These are phyloP conservation scores for Lomentospora prolificans DNA, from an alignment of 2,329 filamentous ascomycete species.

Conservation along the genomic window DNA sequence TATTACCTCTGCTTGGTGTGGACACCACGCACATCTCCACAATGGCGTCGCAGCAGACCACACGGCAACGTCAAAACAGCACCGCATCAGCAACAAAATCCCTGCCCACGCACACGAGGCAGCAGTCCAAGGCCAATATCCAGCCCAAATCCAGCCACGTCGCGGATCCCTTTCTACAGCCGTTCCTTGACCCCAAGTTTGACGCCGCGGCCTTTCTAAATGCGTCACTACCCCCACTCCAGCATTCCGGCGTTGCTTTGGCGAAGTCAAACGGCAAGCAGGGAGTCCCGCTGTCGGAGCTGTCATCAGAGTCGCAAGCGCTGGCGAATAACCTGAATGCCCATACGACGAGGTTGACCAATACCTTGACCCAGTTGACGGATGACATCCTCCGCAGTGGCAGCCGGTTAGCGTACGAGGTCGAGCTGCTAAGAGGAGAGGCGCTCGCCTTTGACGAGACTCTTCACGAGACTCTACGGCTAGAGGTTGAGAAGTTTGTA, in stretches of 20 bases:
- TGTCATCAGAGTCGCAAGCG: constrained; percentile 72
- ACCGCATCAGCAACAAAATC: constrained; percentile 26
- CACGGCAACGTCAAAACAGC: constrained; percentile 38
- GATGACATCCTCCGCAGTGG: constrained; percentile 91
- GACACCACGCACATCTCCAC: no score
- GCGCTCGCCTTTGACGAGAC: constrained; percentile 71
- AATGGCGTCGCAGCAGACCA: constrained; percentile 20
- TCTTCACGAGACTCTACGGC: constrained; percentile 59
- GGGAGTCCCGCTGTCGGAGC: constrained; percentile 55
- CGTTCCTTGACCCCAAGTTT: constrained; percentile 69
- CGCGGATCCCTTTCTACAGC: constrained; percentile 60
- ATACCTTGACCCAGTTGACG: constrained; percentile 75
- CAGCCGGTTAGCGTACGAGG: constrained; percentile 83
- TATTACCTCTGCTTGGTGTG: no score
- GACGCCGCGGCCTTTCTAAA: constrained; percentile 84
- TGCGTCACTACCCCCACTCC: constrained; percentile 59
- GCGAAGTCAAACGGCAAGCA: constrained; percentile 14
- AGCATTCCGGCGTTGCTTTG: constrained; percentile 25
- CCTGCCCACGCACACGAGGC: constrained; percentile 23
- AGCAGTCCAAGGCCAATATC: constrained; percentile 25
- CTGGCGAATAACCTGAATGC: constrained; percentile 82
- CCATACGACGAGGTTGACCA: constrained; percentile 74
- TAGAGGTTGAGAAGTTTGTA: constrained; percentile 65
- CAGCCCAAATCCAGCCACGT: constrained; percentile 52
- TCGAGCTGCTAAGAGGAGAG: constrained; percentile 86